Evolutionary conservation across 1,284 basidiomycete genomes (phyloP).

Genomic region (Mycena citricolor): DNA sequence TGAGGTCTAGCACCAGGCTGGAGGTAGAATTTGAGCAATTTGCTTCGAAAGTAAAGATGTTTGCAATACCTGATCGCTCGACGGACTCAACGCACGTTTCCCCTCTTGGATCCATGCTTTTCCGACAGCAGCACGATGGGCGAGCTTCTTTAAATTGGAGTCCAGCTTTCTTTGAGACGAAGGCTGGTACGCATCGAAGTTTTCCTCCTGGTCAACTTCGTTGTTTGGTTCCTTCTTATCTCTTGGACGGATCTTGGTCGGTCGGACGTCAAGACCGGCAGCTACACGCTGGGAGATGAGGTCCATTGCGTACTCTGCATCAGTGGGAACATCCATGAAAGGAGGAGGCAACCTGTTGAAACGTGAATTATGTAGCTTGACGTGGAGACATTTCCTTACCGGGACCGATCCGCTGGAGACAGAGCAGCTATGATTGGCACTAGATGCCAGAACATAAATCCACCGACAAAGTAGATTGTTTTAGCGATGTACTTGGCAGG

Average conservation of each 20-base stretch:
- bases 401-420: constrained; percentile 42
- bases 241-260: constrained; percentile 24
- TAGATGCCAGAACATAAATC: constrained; percentile 65
- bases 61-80: constrained; percentile 32
- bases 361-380: constrained; percentile 12
- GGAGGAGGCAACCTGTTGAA: constrained; percentile 44
- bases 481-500: constrained; percentile 54
- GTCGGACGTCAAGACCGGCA: constrained; percentile 47
- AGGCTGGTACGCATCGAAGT: neutral
- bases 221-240: constrained; percentile 10
- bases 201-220: neutral
- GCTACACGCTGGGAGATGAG: constrained; percentile 61
- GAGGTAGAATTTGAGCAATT: constrained; percentile 1
- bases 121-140: constrained; percentile 43
- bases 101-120: constrained; percentile 44
- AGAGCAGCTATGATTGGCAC: constrained; percentile 55
- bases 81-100: constrained; percentile 40
- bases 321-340: constrained; percentile 56
- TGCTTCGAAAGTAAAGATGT: neutral
- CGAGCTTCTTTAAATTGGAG: constrained; percentile 58
- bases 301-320: constrained; percentile 68
- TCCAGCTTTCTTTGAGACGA: constrained; percentile 14
- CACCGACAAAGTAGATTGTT: constrained; percentile 43
- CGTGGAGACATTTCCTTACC: constrained; percentile 35
- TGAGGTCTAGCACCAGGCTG: constrained; percentile 18